A percentile compares a stretch with the other conserved stretches of the same genome.
Conservation (phyloP, 345 rosid species). For the Isatis tinctoria region DNA sequence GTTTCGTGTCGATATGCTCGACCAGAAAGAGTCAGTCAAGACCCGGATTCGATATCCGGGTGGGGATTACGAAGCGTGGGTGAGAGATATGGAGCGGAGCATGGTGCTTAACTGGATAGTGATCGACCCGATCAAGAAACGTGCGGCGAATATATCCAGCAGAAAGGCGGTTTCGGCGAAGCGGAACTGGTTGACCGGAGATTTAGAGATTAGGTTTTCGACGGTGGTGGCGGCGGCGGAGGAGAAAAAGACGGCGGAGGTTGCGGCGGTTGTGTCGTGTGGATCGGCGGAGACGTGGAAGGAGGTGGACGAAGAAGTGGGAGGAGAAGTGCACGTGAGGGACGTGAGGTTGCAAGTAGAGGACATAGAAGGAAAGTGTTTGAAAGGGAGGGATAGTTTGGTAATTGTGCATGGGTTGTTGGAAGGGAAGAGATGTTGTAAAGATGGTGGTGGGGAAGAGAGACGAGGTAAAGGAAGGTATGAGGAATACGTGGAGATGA, state of each 20-base stretch:
- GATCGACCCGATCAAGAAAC: slow-evolving; percentile 54
- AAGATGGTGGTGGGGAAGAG: slow-evolving; percentile 16
- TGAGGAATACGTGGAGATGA: slow-evolving; percentile 42
- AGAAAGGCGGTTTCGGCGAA: slow-evolving; percentile 49
- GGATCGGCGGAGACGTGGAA: slow-evolving; percentile 39
- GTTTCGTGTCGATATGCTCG: slow-evolving; percentile 57
- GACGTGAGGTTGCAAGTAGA: slow-evolving; percentile 64
- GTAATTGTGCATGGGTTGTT: slow-evolving; percentile 46
- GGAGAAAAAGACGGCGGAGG: neutral
- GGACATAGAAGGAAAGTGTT: slow-evolving; percentile 69
- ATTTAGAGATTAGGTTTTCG: slow-evolving; percentile 49
- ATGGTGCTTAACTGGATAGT: slow-evolving; percentile 60
- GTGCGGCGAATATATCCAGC: slow-evolving; percentile 61
- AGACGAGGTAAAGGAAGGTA: slow-evolving; percentile 20
- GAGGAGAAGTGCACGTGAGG: slow-evolving; percentile 62
- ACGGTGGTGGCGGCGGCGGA: slow-evolving; percentile 21
- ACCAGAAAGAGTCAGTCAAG: slow-evolving; percentile 39
- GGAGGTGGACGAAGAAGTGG: slow-evolving; percentile 57
- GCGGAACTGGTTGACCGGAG: slow-evolving; percentile 67
- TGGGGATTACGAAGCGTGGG: slow-evolving; percentile 39
- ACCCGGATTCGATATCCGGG: slow-evolving; percentile 32
- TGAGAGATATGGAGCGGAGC: slow-evolving; percentile 46
- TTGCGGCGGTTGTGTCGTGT: slow-evolving; percentile 28
- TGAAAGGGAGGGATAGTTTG: slow-evolving; percentile 72
- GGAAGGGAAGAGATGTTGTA: slow-evolving; percentile 45